Evolutionary conservation across 2,329 filamentous ascomycete species (phyloP), one percentile per base, ranked within the genome.

Genomic region (Hypoxylon rubiginosum): DNA sequence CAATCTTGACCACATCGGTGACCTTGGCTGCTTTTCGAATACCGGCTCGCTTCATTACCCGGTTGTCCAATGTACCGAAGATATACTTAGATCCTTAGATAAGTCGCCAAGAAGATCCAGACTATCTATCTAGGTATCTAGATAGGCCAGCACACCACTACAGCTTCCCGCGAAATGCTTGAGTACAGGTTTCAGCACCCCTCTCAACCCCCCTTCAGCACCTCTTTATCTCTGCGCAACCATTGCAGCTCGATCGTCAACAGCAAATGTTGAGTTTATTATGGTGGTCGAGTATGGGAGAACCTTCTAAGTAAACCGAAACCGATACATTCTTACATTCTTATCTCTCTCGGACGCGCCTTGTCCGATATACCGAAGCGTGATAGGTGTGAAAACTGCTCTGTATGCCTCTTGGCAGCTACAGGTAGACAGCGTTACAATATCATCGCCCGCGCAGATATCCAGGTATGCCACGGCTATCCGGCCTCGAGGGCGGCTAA

Each of bases 401-500:
- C n/a, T 43, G 17, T 17, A 43, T 51, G 36, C 58, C 58, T 32
- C 32, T 45, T 50, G 58, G 62, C 39, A 43, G 39, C 39, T n/a
- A 52, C 54, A 26, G 45, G 54, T 41, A 10, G 10, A 28, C 34
- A 60, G 46, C 26, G 66, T 59, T 56, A 48, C 56, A 61, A 41
- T 32, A 21, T 39, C n/a, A n/a, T 32, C n/a, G n/a, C n/a, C 30
- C 46, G 48, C 36, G 52, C 45, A 43, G 21, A 54, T 32, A 48
- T 17, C 7, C 7, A 21, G 32, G 24, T 52, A 51, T 15, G 46
- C n/a, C 48, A 26, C 57, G 30, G 30, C 41, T 19, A 51, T 56
- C 26, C 54, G 48, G 28, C 26, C 24, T 53, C 36, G 8, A 34
- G 32, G 13, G 59, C 66, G 66, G 66, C 63, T 66, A 66, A 66